These are phyloP conservation scores for Cyclotella atomus DNA, from an alignment of 108 stramenopile species.

Conservation along the genomic window DNA sequence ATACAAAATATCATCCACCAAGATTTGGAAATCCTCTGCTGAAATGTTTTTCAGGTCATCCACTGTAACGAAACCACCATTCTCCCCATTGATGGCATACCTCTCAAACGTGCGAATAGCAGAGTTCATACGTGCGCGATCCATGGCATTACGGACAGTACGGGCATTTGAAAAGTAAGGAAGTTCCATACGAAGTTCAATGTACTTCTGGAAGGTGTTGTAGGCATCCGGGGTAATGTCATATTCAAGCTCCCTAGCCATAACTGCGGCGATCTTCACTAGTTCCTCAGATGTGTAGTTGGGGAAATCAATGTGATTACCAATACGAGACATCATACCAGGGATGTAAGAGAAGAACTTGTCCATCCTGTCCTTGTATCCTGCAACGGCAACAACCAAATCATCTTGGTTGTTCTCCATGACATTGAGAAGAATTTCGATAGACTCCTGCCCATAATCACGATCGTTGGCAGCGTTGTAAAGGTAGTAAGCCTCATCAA, in stretches of 20 bases:
- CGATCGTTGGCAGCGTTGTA: conserved; percentile 98
- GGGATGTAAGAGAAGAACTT: conserved; percentile 99
- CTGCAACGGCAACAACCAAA: conserved; percentile 97
- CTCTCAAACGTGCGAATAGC: conserved; percentile 96
- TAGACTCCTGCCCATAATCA: conserved; percentile 98
- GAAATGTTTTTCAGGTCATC: conserved; percentile 88
- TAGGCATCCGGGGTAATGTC: conserved; percentile 75
- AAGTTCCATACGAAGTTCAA: conserved; percentile 91
- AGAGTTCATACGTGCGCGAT: conserved; percentile 96
- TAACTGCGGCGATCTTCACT: conserved; percentile 90
- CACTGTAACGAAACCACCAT: conserved; percentile 79
- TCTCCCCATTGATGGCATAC: conserved; percentile 86
- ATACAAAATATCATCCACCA: conserved; percentile 92
- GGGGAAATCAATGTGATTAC: conserved; percentile 99
- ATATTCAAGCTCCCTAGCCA: conserved; percentile 94
- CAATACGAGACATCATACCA: conserved; percentile 97
- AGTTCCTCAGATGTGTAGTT: conserved; percentile 96
- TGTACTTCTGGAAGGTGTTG: conserved; percentile 90
- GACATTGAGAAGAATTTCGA: conserved; percentile 98
- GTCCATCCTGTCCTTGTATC: conserved; percentile 99
- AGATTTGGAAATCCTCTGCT: conserved; percentile 91
- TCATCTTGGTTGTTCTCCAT: conserved; percentile 98
- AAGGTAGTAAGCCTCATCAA: conserved; percentile 99
- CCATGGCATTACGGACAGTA: conserved; percentile 98
- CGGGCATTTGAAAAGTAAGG: conserved; percentile 99